Evolutionary conservation across 169 alveolate species (phyloP), one percentile per base, ranked within the genome.

Genomic region (Plasmodium sp.): DNA sequence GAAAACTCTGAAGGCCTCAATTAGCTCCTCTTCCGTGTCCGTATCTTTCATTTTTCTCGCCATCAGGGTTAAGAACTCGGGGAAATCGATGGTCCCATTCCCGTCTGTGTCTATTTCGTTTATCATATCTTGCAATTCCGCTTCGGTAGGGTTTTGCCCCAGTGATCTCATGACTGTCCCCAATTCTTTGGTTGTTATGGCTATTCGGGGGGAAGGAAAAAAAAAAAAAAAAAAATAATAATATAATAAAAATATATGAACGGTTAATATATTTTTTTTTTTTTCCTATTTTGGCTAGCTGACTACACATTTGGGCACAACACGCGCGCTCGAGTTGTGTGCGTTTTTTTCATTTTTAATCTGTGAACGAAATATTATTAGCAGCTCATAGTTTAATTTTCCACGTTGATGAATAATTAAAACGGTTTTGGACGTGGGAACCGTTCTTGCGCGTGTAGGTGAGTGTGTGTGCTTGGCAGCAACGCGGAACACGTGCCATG

Each of bases 41-140:
- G 99, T 98, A 88, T 99, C 99, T 97, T 99, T 99, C 99, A 98
- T 98, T 98, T 99, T 99, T 95, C 99, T 98, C 56, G 99, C 99
- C 99, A 99, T 99, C 94, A 99, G 97, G 71, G 99, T 97, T 83
- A 99, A 96, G 97, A 99, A 99, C 96, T 99, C 99, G 6, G 99
- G 99, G 98, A 99, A 99, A 95, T 99, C 99, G 90, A 99, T 83
- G 82, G 98, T 81, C 92, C 98, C 99, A 95, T 98, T 98, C 45
- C 99, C 99, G 93, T 99, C 99, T 54, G 99, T 97, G 95, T 99
- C 99, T 67, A 98, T 98, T 95, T 99, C 99, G 86, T 98, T 97
- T 94, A 98, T 98, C 99, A 99, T 97, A 96, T 99, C 99, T 92
- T 98, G 96, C 58, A 99, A 93, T 93, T 99, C 99, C 18, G 99